phyloP scores from a whole-genome alignment of 257 asterid genomes.

The Rhazya stricta region DNA sequence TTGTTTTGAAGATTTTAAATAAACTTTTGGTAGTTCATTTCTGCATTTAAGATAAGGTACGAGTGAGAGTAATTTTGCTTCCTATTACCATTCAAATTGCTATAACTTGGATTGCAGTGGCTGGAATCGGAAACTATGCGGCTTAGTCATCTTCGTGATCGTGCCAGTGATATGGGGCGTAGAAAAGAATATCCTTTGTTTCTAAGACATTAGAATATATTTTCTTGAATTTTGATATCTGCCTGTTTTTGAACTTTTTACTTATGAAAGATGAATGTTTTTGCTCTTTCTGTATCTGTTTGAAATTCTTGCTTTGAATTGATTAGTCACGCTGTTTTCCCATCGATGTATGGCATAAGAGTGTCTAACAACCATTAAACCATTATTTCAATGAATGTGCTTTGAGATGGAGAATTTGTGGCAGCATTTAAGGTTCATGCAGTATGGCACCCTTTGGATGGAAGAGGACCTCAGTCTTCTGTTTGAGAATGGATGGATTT shows the following conservation, averaged over 20 bases:
- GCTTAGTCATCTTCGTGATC: slow-evolving; percentile 94
- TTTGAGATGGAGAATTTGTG: neutral
- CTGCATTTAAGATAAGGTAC: neutral
- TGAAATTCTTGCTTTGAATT: neutral
- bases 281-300: neutral
- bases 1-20: neutral
- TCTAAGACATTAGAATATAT: neutral
- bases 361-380: neutral
- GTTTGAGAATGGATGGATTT: neutral
- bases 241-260: neutral
- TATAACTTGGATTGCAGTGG: slow-evolving; percentile 58
- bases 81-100: neutral
- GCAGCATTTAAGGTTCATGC: neutral
- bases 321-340: neutral
- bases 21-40: neutral
- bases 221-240: neutral
- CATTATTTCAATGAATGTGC: neutral
- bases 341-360: neutral
- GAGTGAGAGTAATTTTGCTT: neutral
- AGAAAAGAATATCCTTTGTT: slow-evolving; percentile 93
- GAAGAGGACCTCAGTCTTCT: neutral
- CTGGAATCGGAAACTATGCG: slow-evolving; percentile 83
- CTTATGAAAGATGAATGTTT: neutral
- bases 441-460: neutral
- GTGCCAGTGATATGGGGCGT: slow-evolving; percentile 97